Evolutionary conservation across 2,329 filamentous ascomycete genomes (phyloP), one percentile per base, ranked within the genome.

Genomic region (Chrysosporium queenslandicum): DNA sequence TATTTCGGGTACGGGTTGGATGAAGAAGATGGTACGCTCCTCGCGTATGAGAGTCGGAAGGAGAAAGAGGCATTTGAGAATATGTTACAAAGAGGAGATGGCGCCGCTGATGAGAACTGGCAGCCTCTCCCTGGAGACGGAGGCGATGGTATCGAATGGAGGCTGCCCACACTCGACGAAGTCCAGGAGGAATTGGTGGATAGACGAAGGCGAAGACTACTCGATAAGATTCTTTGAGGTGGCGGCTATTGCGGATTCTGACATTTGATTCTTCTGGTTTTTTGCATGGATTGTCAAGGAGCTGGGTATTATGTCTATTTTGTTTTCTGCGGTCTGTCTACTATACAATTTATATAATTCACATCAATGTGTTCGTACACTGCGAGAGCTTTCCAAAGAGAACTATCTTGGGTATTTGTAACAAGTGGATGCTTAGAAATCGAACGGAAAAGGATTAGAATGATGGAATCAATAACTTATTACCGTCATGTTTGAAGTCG

Each of bases 1-100:
- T 98, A 98, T 69, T 98, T 96, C 68, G 92, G 92, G 37, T 98
- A 94, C 68, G 90, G 89, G 56, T 78, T 90, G 6, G 87, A 90
- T 60, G 90, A 97, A 68, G 92, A 97, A 68, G 88, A 95, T 66
- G 87, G 85, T 0, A 81, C 77, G 42, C 66, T 97, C 63, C 67
- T 96, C 57, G 80, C 75, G 48, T 95, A 94, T 66, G 92, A 98
- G 74, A 77, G 74, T 42, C 75, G 80, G 63, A 92, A 89, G 72
- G 92, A 97, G 75, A 78, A 81, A 58, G 86, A 94, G 66, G 88
- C 89, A 0, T 76, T 80, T 55, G 83, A 88, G 61, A 76, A 80
- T 56, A 72, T 95, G 61, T 75, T 83, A 57, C 73, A 73, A 51
- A 74, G 76, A 58, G 74, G 71, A 12, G 77, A 80, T 18, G 75